Conservation (phyloP, 2,329 filamentous ascomycete genomes). For the Aureobasidium leucospermi region DNA sequence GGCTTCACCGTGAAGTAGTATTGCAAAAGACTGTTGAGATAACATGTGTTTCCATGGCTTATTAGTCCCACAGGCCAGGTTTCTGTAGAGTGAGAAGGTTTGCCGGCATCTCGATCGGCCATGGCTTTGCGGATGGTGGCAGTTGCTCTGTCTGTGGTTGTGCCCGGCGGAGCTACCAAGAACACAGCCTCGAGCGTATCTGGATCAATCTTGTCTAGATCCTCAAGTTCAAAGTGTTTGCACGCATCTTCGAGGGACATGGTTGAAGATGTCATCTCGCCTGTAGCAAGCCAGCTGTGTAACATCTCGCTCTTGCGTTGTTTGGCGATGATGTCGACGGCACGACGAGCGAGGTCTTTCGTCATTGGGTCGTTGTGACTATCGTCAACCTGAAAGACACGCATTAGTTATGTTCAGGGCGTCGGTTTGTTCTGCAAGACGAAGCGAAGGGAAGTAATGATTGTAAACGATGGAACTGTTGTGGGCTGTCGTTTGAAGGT, state of each 20-base stretch:
- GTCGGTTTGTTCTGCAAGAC: no score
- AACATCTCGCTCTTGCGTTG: conserved; percentile 49
- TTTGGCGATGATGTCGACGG: conserved; percentile 52
- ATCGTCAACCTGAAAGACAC: conserved; percentile 40
- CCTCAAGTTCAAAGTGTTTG: conserved; percentile 32
- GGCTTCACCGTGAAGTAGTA: conserved; percentile 87
- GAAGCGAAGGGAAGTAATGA: neutral
- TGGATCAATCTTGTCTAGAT: conserved; percentile 14
- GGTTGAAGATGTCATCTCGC: conserved; percentile 40
- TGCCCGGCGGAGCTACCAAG: conserved; percentile 22
- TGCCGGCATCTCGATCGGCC: neutral
- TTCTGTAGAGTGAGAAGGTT: conserved; percentile 17
- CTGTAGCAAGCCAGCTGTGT: conserved; percentile 46
- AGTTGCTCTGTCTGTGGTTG: conserved; percentile 28
- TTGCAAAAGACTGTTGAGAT: conserved; percentile 91
- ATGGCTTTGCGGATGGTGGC: conserved; percentile 24
- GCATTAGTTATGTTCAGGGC: neutral
- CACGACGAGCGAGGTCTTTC: conserved; percentile 45
- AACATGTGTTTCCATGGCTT: conserved; percentile 97
- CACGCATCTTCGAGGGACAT: conserved; percentile 52
- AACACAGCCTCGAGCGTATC: conserved; percentile 17
- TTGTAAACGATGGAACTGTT: neutral
- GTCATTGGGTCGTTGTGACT: conserved; percentile 45
- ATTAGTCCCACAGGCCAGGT: conserved; percentile 72
- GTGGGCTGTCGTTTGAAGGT: neutral